Conservation (phyloP, 345 rosid species). For the Geranium brycei region DNA sequence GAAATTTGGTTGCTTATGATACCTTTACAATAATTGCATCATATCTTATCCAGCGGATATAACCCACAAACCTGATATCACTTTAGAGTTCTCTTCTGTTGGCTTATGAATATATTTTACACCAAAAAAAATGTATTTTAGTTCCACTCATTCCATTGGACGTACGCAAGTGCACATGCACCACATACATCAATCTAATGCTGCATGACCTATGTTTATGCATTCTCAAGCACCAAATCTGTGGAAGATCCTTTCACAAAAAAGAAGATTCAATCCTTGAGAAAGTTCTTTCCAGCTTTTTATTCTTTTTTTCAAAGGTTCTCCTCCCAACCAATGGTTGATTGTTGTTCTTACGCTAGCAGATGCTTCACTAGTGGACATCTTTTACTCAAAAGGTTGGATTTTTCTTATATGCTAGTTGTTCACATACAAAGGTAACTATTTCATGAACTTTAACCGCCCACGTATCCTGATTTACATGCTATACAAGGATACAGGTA, state of each 20-base stretch:
- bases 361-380: neutral
- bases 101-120: neutral
- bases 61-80: neutral
- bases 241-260: neutral
- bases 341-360: neutral
- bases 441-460: neutral
- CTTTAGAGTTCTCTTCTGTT: neutral
- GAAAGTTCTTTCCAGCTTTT: neutral
- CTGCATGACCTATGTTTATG: neutral
- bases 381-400: neutral
- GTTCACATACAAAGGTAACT: neutral
- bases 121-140: too few species aligned
- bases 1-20: neutral
- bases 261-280: neutral
- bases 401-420: neutral
- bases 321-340: neutral
- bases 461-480: neutral
- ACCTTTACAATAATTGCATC: neutral
- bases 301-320: neutral
- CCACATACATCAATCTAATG: neutral
- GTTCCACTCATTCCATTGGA: too few species aligned
- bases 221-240: neutral
- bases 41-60: neutral
- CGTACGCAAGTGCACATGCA: neutral
- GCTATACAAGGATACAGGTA: too few species aligned